Evolutionary conservation across 2,329 filamentous ascomycete genomes (phyloP).

Genomic region (Cercospora janseana): DNA sequence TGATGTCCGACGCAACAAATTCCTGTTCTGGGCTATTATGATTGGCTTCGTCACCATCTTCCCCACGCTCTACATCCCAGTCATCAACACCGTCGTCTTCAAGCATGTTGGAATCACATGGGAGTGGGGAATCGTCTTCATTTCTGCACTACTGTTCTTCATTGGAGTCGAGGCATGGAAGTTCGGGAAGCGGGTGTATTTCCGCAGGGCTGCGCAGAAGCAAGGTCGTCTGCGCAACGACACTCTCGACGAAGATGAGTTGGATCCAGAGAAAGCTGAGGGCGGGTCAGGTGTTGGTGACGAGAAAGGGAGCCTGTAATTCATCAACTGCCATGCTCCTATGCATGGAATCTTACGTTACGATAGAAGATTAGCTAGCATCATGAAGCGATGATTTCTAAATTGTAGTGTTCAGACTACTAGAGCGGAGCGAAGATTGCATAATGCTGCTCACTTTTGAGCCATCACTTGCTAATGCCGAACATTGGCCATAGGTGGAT

Average conservation of each 20-base stretch:
- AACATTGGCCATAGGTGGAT: too few species aligned
- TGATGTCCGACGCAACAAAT: constrained; percentile 69
- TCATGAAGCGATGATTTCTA: too few species aligned
- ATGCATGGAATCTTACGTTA: too few species aligned
- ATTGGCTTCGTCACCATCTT: constrained; percentile 47
- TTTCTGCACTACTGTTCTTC: constrained; percentile 55
- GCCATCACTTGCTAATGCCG: too few species aligned
- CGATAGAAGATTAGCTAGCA: too few species aligned
- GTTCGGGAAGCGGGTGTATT: constrained; percentile 56
- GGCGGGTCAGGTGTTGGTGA: constrained; percentile 1
- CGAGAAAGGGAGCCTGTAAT: not conserved
- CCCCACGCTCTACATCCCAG: constrained; percentile 61
- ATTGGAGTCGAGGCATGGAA: constrained; percentile 65
- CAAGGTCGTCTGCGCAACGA: constrained; percentile 12
- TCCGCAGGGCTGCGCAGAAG: constrained; percentile 18
- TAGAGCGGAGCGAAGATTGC: too few species aligned
- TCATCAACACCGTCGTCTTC: constrained; percentile 64
- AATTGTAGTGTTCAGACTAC: too few species aligned
- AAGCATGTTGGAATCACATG: constrained; percentile 63
- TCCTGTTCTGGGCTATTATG: constrained; percentile 50
- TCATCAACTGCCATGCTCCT: too few species aligned
- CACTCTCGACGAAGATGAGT: constrained; percentile 26
- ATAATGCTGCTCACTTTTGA: too few species aligned
- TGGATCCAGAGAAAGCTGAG: constrained; percentile 17
- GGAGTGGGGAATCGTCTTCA: constrained; percentile 33